Percentiles rank a stretch among this genome's conserved stretches.
phyloP scores from a whole-genome alignment of 768 basidiomycete species.

The Termitomyces sp. region DNA sequence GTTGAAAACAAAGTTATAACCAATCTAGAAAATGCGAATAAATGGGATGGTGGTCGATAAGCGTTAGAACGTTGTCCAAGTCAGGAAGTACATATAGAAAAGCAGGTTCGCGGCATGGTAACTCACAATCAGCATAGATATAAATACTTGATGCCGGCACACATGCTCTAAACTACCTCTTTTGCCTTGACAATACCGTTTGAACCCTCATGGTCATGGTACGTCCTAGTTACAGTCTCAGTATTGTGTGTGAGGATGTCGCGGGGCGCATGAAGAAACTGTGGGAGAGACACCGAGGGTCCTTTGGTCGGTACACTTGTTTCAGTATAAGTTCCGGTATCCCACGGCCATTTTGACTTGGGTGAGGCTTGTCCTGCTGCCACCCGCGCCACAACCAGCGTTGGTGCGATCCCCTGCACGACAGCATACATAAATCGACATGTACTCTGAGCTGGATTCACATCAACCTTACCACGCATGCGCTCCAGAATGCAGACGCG shows the following conservation, averaged over 20 bases:
- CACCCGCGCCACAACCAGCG: slow-evolving; percentile 10
- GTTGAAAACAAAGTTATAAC: no score
- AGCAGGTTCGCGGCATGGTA: not conserved
- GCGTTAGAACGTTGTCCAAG: no score
- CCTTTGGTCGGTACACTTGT: not conserved
- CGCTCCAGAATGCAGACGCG: slow-evolving; percentile 7
- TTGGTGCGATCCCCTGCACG: slow-evolving; percentile 11
- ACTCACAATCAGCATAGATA: not conserved
- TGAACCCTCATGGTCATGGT: not conserved
- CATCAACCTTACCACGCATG: slow-evolving; percentile 2
- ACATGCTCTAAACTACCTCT: not conserved
- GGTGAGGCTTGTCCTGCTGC: slow-evolving; percentile 7
- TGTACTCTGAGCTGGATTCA: not conserved
- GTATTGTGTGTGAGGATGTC: not conserved
- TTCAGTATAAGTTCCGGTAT: not conserved
- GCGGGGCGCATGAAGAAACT: not conserved
- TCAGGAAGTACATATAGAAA: not conserved
- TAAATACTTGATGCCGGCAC: not conserved
- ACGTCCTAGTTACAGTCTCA: not conserved
- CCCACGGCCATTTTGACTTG: slow-evolving; percentile 6
- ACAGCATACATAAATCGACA: not conserved
- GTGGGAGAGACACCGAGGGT: not conserved
- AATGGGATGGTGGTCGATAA: no score
- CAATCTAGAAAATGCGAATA: no score
- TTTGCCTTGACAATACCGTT: not conserved